Evolutionary conservation across 2,329 filamentous ascomycete genomes (phyloP).

Genomic region (Exserohilum turcica): DNA sequence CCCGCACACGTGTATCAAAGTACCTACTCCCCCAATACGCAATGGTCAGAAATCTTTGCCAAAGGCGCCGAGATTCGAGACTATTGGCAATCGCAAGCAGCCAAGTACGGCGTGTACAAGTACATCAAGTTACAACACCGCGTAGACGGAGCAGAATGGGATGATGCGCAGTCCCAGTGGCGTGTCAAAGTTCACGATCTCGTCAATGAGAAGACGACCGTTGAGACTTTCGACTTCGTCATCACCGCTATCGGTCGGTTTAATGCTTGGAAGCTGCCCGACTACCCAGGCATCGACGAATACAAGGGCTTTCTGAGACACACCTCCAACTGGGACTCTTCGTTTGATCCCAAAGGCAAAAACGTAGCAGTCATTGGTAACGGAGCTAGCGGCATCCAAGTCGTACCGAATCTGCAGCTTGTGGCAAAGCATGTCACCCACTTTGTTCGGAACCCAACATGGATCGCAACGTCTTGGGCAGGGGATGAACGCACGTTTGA

Average conservation of each 20-base stretch:
- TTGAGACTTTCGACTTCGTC: constrained; percentile 41
- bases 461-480: constrained; percentile 60
- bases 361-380: constrained; percentile 67
- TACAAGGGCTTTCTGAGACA: constrained; percentile 39
- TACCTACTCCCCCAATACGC: constrained; percentile 52
- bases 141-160: constrained; percentile 49
- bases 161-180: constrained; percentile 60
- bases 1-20: constrained; percentile 49
- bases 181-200: constrained; percentile 60
- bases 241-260: constrained; percentile 45
- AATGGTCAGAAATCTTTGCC: constrained; percentile 52
- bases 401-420: constrained; percentile 64
- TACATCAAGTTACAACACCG: constrained; percentile 47
- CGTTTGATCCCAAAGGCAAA: constrained; percentile 61
- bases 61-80: constrained; percentile 49
- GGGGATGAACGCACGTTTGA: constrained; percentile 50
- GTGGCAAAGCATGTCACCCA: constrained; percentile 56
- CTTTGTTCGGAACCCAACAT: constrained; percentile 66
- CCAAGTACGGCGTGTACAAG: constrained; percentile 49
- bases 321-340: constrained; percentile 38
- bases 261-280: constrained; percentile 41
- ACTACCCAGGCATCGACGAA: constrained; percentile 37
- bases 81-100: constrained; percentile 49
- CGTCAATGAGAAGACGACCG: constrained; percentile 42
- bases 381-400: constrained; percentile 67